Evolutionary conservation across 2,329 filamentous ascomycete genomes (phyloP).

Genomic region (Apiospora phragmitis): DNA sequence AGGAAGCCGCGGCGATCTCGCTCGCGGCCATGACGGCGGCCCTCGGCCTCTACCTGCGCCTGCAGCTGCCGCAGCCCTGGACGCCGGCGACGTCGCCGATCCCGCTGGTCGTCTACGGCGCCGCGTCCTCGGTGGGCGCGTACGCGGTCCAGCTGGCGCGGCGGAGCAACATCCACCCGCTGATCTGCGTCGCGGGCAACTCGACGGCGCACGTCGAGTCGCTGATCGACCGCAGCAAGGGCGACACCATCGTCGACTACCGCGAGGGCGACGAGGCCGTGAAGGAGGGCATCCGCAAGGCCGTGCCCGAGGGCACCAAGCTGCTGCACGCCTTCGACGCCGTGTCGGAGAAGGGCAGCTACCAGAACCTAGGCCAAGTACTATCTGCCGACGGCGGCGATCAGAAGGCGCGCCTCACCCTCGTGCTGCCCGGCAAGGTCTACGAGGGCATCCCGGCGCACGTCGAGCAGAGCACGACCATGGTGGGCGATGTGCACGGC

Average conservation of each 20-base stretch:
- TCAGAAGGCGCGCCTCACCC: constrained; percentile 36
- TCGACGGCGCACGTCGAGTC: constrained; percentile 50
- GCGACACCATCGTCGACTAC: constrained; percentile 62
- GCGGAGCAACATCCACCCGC: constrained; percentile 57
- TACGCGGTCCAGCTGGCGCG: constrained; percentile 59
- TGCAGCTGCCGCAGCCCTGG: constrained; percentile 52
- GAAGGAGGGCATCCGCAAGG: constrained; percentile 43
- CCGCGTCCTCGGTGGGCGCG: constrained; percentile 55
- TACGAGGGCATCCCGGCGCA: constrained; percentile 28
- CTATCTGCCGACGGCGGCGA: constrained; percentile 28
- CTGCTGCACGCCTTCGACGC: constrained; percentile 58
- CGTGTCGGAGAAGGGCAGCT: constrained; percentile 52
- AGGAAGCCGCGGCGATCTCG: constrained; percentile 59
- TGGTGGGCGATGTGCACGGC: constrained; percentile 24
- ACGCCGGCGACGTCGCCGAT: constrained; percentile 31
- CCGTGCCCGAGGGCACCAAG: constrained; percentile 36
- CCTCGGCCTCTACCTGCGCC: constrained; percentile 47
- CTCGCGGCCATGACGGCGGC: constrained; percentile 56
- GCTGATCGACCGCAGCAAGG: constrained; percentile 52
- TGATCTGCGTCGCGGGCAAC: constrained; percentile 60
- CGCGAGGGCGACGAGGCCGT: constrained; percentile 55
- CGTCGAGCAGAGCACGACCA: constrained; percentile 20
- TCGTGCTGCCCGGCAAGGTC: constrained; percentile 36
- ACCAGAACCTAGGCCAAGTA: constrained; percentile 44
- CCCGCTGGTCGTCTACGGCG: constrained; percentile 53